Base-by-base conservation (phyloP, 495 filamentous ascomycete genomes). In the Penicillium antarcticum region DNA sequence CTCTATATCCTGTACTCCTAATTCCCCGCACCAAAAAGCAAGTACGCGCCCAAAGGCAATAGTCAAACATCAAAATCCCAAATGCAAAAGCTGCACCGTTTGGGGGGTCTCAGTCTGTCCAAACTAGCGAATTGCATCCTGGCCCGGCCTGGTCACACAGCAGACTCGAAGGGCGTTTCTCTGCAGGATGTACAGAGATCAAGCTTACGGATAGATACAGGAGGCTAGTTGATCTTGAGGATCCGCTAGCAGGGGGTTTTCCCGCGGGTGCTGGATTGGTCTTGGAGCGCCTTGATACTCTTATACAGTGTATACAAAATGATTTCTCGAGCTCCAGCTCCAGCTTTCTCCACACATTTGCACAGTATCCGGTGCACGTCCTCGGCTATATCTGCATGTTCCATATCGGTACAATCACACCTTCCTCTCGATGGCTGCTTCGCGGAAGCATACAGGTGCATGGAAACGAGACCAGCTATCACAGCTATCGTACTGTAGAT, bases 111-210 rank as follows among this genome's bases (percentile, higher is more conserved):
- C 36, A 29, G 47, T 49, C 29, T 42, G 38, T 49, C 38, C 2
- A 26, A 21, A 26, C 10, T 26, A 6, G 18, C 40, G 0, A 11
- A 34, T 49, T 49, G 17, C 29, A 42, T 41, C 36, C 47, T 42
- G 47, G 47, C 10, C 47, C 5, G 13, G 18, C 34, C 38, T 31
- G 38, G 38, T 49, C 38, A 42, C 47, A 49, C 47, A 17, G 16
- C 37, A 42, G 26, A 34, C 7, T 31, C 38, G 33, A 49, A 37
- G 37, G 21, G 37, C 46, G 2, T 33, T 34, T 21, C 21, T 36
- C 47, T 41, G 36, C 37, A 32, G 37, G 13, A 49, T 42, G 4
- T 17, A 29, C 10, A 12, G 26, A 29, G 26, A 9, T 9, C 18
- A 49, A 34, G 12, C 37, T 18, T 37, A 23, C 47, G 37, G 36